A percentile compares a stretch with the other conserved stretches of the same genome.
These are phyloP conservation scores for Penicillium bialowiezense DNA, from an alignment of 495 filamentous ascomycete species.

Conservation along the genomic window DNA sequence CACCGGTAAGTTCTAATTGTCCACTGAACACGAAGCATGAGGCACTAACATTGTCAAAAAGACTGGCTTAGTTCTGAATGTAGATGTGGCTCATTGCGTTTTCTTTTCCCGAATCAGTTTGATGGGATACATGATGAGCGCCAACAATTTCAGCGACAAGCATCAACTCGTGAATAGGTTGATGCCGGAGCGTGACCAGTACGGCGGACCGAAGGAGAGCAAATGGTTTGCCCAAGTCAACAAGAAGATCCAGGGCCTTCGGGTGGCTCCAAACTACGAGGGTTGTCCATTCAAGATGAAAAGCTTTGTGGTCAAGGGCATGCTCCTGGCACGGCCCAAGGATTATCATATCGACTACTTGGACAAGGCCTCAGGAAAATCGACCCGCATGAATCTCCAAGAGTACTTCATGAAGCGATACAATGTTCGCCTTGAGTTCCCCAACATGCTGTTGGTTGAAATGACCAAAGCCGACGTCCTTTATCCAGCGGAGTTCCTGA, in stretches of 20 bases:
- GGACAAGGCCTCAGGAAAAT: slow-evolving; percentile 43
- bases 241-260: slow-evolving; percentile 58
- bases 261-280: slow-evolving; percentile 62
- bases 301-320: slow-evolving; percentile 60
- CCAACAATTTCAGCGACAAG: slow-evolving; percentile 18
- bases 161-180: slow-evolving; percentile 21
- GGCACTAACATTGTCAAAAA: too few species aligned
- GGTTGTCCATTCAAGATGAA: slow-evolving; percentile 42
- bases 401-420: slow-evolving; percentile 71
- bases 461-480: slow-evolving; percentile 60
- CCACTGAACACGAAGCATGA: too few species aligned
- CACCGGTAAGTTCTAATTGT: slow-evolving; percentile 52
- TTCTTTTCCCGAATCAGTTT: slow-evolving; percentile 38
- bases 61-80: slow-evolving; percentile 68
- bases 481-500: slow-evolving; percentile 78
- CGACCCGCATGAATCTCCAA: slow-evolving; percentile 47
- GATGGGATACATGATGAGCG: slow-evolving; percentile 27
- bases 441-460: slow-evolving; percentile 66
- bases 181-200: slow-evolving; percentile 16
- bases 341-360: slow-evolving; percentile 56
- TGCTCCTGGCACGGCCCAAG: slow-evolving; percentile 55
- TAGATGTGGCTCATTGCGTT: slow-evolving; percentile 56
- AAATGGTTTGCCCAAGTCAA: slow-evolving; percentile 21
- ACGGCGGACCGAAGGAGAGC: slow-evolving; percentile 21
- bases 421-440: slow-evolving; percentile 50